Percentiles rank a stretch among this genome's conserved stretches.
Conservation (phyloP, 2,329 filamentous ascomycete genomes). For the Zopfia rhizophila region DNA sequence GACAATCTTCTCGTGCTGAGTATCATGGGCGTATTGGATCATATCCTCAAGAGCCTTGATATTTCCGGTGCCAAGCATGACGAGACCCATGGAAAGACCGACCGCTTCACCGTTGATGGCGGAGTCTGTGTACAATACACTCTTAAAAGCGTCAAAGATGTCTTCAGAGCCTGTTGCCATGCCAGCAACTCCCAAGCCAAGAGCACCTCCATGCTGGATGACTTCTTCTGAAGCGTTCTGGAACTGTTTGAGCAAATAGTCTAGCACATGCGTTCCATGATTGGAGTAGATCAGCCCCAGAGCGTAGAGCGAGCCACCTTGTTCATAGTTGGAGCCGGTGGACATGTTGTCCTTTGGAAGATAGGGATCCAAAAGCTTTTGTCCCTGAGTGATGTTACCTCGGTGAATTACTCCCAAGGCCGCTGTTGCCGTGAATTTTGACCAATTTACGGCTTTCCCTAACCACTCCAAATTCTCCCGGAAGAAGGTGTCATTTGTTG, state of each 20-base stretch:
- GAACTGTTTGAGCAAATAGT: constrained; percentile 81
- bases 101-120: constrained; percentile 97
- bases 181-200: constrained; percentile 94
- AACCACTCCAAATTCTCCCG: constrained; percentile 97
- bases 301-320: constrained; percentile 94
- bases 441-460: constrained; percentile 99
- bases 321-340: constrained; percentile 90
- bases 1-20: constrained; percentile 98
- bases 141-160: constrained; percentile 91
- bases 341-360: constrained; percentile 79
- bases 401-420: constrained; percentile 96
- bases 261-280: constrained; percentile 89
- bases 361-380: constrained; percentile 94
- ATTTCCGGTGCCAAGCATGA: constrained; percentile 98
- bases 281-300: constrained; percentile 98
- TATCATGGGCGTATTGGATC: constrained; percentile 98
- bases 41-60: constrained; percentile 93
- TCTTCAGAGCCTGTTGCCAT: constrained; percentile 95
- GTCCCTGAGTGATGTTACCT: constrained; percentile 91
- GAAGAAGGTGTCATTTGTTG: constrained; percentile 98
- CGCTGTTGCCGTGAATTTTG: constrained; percentile 97
- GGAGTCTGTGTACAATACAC: constrained; percentile 90
- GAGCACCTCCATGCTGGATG: constrained; percentile 93
- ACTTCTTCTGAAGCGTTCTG: constrained; percentile 84
- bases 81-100: constrained; percentile 93